Evolutionary conservation across 129 eudicot genomes (phyloP).

Genomic region (Pseudognaphalium luteoalbum): DNA sequence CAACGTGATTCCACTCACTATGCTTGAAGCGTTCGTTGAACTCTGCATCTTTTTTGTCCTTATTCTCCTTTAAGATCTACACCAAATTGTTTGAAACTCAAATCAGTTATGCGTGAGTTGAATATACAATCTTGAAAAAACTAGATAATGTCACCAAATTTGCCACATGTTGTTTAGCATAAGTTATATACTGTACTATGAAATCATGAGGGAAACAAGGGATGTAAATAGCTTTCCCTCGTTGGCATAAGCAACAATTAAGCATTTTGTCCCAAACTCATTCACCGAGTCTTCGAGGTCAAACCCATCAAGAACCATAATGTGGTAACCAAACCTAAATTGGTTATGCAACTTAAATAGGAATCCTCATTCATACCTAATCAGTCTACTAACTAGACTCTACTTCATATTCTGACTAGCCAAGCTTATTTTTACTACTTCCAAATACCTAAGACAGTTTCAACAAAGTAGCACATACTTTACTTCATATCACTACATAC

Average conservation of each 20-base stretch:
- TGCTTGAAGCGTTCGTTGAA: slow-evolving; percentile 95
- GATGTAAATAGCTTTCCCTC: not conserved
- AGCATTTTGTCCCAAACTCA: slow-evolving; percentile 1
- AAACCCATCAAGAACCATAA: slow-evolving; percentile 4
- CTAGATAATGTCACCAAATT: not conserved
- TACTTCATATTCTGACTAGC: too few species aligned
- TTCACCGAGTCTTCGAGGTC: not conserved
- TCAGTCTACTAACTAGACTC: not conserved
- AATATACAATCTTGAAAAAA: slow-evolving; percentile 3
- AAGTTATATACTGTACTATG: slow-evolving; percentile 8
- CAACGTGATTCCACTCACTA: slow-evolving; percentile 44
- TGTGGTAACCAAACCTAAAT: not conserved
- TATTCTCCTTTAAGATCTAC: slow-evolving; percentile 87
- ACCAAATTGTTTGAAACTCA: slow-evolving; percentile 8
- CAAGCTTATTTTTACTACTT: not conserved
- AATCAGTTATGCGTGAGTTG: not conserved
- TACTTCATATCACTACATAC: too few species aligned
- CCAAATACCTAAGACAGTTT: not conserved
- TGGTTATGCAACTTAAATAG: not conserved
- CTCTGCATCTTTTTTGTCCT: slow-evolving; percentile 96
- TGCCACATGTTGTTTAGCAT: not conserved
- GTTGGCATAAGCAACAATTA: not conserved
- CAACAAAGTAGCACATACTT: not conserved
- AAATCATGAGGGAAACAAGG: slow-evolving; percentile 13
- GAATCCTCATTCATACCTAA: not conserved